Base-by-base conservation (phyloP, 2,329 filamentous ascomycete species). In the Macrophomina tecta region DNA sequence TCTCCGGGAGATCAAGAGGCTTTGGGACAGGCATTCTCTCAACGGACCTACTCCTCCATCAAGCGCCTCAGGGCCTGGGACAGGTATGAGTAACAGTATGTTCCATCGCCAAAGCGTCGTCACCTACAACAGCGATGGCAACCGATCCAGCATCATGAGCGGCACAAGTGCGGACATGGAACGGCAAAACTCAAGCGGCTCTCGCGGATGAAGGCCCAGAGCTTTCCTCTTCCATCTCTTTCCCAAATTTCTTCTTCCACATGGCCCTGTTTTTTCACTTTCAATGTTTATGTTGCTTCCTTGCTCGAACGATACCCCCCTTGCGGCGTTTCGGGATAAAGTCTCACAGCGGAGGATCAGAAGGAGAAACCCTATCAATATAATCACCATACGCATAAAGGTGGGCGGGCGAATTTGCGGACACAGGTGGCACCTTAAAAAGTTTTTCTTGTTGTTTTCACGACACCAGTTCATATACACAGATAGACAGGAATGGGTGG, bases 1-100 rank as follows among this genome's bases (percentile, higher is more conserved):
- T 58, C 85, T 98, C 12, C 88, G 91, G 58, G 91, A 94, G 76
- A 96, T 99, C 75, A 90, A 91, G 75, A 87, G 89, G 52, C 85
- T 99, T 60, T 88, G 93, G 34, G 92, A 96, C 67, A 87, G 86
- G 68, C 85, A 90, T 74, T 73, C 12, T 73, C 45, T 52, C 36
- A 53, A 58, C 40, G 60, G 58, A 32, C 18, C 61, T 34, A 69
- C 9, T 3, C 52, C 61, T 3, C 61, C 75, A 1, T 73, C 76
- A 1, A 77, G 72, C 40, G 74, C 76, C 2, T 71, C 73, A 1
- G 71, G 71, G 5, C 68, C 74, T 28, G 73, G 76, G 16, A 73
- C 76, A 34, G 72, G 76, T 16, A 74, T 77, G 40, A 76, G 72
- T 46, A 69, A 70, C 18, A 67, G 68, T 14, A 69, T 72, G 12